Evolutionary conservation across 2,329 filamentous ascomycete species (phyloP), one percentile per base, ranked within the genome.

Genomic region (Dryadomyces quercivorus): DNA sequence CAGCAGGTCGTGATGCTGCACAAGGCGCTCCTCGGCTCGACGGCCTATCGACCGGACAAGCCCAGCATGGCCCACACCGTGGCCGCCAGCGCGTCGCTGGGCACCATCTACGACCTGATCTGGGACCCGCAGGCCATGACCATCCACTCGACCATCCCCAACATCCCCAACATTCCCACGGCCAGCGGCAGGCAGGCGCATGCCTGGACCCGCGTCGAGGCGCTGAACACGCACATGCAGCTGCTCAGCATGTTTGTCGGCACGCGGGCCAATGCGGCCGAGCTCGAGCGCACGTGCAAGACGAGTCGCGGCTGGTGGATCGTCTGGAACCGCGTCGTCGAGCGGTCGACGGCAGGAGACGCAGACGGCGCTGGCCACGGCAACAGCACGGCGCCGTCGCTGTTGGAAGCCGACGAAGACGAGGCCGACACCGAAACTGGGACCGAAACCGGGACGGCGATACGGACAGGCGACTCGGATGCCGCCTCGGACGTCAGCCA

Each of bases 301-400:
- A 85, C 82, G 4, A 80, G 71, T 48, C 75, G 81, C 38, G 82
- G 81, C 1, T 86, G 82, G 80, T 86, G 83, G 82, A 72, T 86
- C 34, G 80, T 85, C 26, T 86, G 82, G 82, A 81, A 75, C 50
- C 72, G 80, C 22, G 69, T 84, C 21, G 62, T 76, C 6, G 73
- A 74, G 51, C 67, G 67, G 10, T 47, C n/a, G n/a, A 7, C 52
- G 16, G 15, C 21, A 16, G 42, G 34, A 47, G 47, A 50, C 12
- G 36, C 36, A 16, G 36, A 50, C 43, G 42, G 42, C 22, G 50
- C 34, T 12, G 59, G 60, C 18, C 55, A 8, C 13, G 59, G 60
- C 18, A 55, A 8, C 26, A 31, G 26, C 26, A 31, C 26, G 26
- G 26, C 4, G 26, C 26, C 26, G 8, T 31, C 26, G 8, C 26